Evolutionary conservation across 2,329 filamentous ascomycete genomes (phyloP), one percentile per base, ranked within the genome.

Genomic region (Sordariomycetes sp.): DNA sequence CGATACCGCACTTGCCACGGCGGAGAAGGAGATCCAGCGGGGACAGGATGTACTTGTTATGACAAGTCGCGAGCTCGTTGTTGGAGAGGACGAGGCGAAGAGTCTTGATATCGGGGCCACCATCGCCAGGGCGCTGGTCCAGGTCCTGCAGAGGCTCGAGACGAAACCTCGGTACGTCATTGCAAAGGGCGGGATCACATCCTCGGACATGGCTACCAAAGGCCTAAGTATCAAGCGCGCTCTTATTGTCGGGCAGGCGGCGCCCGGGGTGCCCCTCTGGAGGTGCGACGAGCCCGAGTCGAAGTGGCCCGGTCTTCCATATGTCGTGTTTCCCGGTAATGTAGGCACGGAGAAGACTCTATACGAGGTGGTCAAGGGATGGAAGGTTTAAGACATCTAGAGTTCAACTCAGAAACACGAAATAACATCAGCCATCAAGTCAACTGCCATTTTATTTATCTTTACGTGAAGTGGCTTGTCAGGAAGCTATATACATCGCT

Each of bases 151-250:
- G 10, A 64, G 67, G 0, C 67, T 83, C 10, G 68, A 76, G 14
- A 71, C 75, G 8, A 71, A 75, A 35, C 80, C 80, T 1, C 67
- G 79, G 53, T 85, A 83, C 62, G 68, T 84, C 2, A 80, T 85
- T 64, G 79, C 80, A 0, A 84, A 80, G 66, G 80, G 81, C 0
- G 81, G 81, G 11, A 84, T 85, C 51, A 84, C 82, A 0, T 80
- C 76, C 0, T 82, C 79, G 0, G 80, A 84, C 55, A 78, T 79
- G 63, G 81, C 81, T 0, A 82, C 78, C 0, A 82, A 83, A 57
- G 79, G 78, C 0, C 62, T 85, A 14, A 70, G 69, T 18, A 77
- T 84, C 68, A 79, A 78, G 65, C 70, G 75, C 32, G 81, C 81
- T 4, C 74, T 70, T 61, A 75, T 85, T 46, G 69, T 82, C 1